Percentiles rank a stretch among this genome's conserved stretches.
Conservation (phyloP, 495 filamentous ascomycete species). For the Hamigera avellanea region DNA sequence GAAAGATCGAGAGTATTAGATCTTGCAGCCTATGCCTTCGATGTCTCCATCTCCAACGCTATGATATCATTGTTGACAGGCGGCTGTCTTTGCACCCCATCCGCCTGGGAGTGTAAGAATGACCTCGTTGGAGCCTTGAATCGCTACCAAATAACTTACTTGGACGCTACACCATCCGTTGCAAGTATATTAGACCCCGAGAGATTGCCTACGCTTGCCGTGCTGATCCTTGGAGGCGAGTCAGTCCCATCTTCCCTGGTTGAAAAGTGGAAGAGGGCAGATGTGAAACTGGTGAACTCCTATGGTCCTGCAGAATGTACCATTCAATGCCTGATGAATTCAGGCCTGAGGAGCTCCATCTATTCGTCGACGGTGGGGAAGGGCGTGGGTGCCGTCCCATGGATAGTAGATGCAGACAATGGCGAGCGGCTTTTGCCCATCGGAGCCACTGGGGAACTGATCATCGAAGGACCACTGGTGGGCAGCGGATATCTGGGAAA, state of each 20-base stretch:
- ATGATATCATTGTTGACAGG: constrained; percentile 33
- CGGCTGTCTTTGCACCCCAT: constrained; percentile 41
- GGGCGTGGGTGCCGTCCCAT: constrained; percentile 5
- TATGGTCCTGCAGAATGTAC: constrained; percentile 16
- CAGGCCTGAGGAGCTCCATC: background rate
- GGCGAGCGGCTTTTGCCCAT: constrained; percentile 20
- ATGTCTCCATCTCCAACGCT: constrained; percentile 38
- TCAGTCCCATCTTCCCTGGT: constrained; percentile 23
- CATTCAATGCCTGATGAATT: background rate
- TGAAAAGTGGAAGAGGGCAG: constrained; percentile 24
- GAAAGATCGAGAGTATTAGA: constrained; percentile 32
- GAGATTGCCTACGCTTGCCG: constrained; percentile 22
- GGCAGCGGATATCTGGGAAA: constrained; percentile 25
- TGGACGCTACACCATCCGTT: constrained; percentile 26
- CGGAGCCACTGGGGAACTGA: constrained; percentile 27
- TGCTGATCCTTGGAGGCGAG: constrained; percentile 30
- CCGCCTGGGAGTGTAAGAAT: constrained; percentile 28
- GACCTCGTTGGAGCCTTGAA: constrained; percentile 17
- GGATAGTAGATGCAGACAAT: constrained; percentile 27
- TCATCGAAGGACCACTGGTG: constrained; percentile 27
- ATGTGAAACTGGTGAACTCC: constrained; percentile 26
- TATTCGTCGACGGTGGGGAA: background rate
- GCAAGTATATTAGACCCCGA: constrained; percentile 17
- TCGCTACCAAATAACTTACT: constrained; percentile 15
- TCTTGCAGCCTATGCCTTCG: constrained; percentile 39